Evolutionary conservation across 768 basidiomycete genomes (phyloP), one percentile per base, ranked within the genome.

Genomic region (Mycena indigotica): DNA sequence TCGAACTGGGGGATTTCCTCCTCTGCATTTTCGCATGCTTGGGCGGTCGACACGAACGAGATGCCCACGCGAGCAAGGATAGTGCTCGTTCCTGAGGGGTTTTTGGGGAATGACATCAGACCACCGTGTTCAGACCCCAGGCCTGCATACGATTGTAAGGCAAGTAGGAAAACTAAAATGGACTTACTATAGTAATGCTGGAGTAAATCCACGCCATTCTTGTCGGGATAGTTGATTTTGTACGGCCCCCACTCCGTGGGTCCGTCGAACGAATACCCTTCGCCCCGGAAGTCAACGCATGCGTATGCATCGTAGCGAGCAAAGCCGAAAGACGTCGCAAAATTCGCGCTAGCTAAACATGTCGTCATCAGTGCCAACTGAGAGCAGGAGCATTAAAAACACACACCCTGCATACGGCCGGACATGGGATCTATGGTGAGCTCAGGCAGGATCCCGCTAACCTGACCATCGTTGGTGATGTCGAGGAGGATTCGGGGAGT

Each of bases 51-150:
- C 51, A 87, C 82, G 61, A 87, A 79, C 0, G 85, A 86, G 5
- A 88, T 79, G n/a, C 86, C 85, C 3, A 83, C 79, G n/a, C 85
- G 81, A 1, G 75, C 84, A 21, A 85, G 73, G 56, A 88, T 81
- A 1, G 76, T 72, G 1, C 80, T 81, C 8, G 65, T 57, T 17
- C 66, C 62, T 5, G 64, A 53, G 0, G 78, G 75, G 23, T 75
- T 71, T 4, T 78, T 81, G 1, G 66, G 66, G 70, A 84, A 85
- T 0, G 81, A 81, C 48, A 85, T 70, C 6, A 85, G 61, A 1
- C 79, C 83, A 13, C 85, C 84, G 49, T 82, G 69, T 63, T 84
- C 76, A n/a, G 76, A 75, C 15, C 74, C 67, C 57, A 79, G 80
- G 25, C 79, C 83, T 28, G 12, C 26, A 28, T 45, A 21, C 23